Percentiles rank a stretch among this genome's conserved stretches.
Evolutionary conservation across 129 eudicot genomes (phyloP).

Genomic region (Flaveria brownii): DNA sequence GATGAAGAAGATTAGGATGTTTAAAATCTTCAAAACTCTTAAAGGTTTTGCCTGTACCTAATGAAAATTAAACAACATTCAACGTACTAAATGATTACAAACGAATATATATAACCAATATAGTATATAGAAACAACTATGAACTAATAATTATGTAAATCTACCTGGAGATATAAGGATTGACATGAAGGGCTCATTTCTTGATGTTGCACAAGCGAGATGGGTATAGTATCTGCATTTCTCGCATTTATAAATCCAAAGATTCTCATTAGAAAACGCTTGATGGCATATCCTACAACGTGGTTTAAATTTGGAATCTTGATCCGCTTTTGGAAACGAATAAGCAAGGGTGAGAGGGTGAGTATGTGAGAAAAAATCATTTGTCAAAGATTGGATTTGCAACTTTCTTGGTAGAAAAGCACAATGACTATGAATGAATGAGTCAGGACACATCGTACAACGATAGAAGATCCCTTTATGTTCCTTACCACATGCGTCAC

Average conservation of each 20-base stretch:
- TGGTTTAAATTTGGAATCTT: neutral
- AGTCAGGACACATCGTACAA: neutral
- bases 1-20: slow-evolving; percentile 1
- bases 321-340: neutral
- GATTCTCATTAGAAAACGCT: neutral
- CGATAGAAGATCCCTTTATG: neutral
- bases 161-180: neutral
- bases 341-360: slow-evolving; percentile 4
- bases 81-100: neutral
- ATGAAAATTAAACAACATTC: neutral
- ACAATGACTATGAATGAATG: neutral
- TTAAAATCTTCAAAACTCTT: neutral
- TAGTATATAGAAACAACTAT: too few relatives aligned
- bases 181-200: slow-evolving; percentile 1
- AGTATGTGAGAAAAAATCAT: neutral
- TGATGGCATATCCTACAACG: neutral
- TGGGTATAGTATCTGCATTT: slow-evolving; percentile 9
- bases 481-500: neutral
- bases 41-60: neutral
- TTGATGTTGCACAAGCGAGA: neutral
- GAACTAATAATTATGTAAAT: neutral
- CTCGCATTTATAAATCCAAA: slow-evolving; percentile 12
- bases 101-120: neutral
- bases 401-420: neutral
- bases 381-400: neutral